Conservation (phyloP, 208 protist species). For the Strigomonas culicis region DNA sequence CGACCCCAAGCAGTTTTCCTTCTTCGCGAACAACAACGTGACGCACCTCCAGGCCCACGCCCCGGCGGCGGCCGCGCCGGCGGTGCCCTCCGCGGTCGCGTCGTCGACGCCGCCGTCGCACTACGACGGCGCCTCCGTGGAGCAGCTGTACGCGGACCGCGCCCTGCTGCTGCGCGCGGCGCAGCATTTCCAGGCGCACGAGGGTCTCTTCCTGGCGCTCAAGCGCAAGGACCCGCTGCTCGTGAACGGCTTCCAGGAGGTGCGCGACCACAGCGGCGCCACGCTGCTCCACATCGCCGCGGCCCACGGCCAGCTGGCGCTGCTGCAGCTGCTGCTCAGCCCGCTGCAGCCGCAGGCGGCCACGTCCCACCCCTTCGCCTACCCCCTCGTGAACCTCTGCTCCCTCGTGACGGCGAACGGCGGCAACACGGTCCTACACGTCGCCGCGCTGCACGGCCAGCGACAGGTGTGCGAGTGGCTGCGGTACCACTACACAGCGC, state of each 20-base stretch:
- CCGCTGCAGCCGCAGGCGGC: slow-evolving; percentile 18
- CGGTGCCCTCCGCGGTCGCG: slow-evolving; percentile 11
- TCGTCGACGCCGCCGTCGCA: background rate
- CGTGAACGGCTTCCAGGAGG: slow-evolving; percentile 50
- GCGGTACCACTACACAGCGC: slow-evolving; percentile 42
- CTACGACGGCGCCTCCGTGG: background rate
- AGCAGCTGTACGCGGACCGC: slow-evolving; percentile 30
- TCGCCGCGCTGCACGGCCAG: slow-evolving; percentile 54
- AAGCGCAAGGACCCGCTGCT: slow-evolving; percentile 59
- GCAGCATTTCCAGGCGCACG: too few relatives aligned
- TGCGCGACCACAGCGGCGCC: slow-evolving; percentile 72
- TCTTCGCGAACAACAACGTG: background rate
- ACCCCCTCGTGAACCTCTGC: slow-evolving; percentile 46
- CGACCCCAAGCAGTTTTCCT: background rate
- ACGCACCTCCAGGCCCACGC: background rate
- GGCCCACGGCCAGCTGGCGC: slow-evolving; percentile 63
- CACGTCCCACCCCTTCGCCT: background rate
- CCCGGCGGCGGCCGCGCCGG: background rate
- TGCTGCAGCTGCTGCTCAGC: slow-evolving; percentile 62
- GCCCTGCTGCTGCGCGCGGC: slow-evolving; percentile 44
- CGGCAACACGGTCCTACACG: slow-evolving; percentile 79
- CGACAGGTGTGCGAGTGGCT: slow-evolving; percentile 60
- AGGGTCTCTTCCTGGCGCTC: slow-evolving; percentile 45
- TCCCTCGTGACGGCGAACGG: slow-evolving; percentile 35
- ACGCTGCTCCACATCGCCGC: slow-evolving; percentile 75